A percentile compares a stretch with the other conserved stretches of the same genome.
Conservation (phyloP, 208 protist genomes). For the Trypanosoma caninum region DNA sequence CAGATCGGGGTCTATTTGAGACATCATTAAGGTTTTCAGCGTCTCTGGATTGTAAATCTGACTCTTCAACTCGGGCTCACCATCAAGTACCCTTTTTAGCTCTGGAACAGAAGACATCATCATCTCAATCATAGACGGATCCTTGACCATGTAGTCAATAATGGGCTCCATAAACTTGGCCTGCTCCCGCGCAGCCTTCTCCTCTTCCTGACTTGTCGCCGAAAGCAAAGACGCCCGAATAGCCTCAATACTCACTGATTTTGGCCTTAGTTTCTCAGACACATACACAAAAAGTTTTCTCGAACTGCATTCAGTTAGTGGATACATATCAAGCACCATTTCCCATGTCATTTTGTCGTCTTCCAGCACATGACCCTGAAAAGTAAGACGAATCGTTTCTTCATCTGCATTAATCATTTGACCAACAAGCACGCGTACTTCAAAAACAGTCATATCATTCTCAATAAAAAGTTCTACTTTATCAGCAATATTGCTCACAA, state of each 20-base stretch:
- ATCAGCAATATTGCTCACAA: slow-evolving; percentile 65
- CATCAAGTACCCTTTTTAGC: slow-evolving; percentile 45
- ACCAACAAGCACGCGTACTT: slow-evolving; percentile 58
- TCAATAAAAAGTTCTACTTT: slow-evolving; percentile 63
- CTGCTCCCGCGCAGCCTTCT: slow-evolving; percentile 37
- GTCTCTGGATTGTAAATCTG: slow-evolving; percentile 59
- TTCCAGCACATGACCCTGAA: slow-evolving; percentile 51
- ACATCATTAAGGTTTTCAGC: slow-evolving; percentile 71
- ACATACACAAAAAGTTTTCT: slow-evolving; percentile 70
- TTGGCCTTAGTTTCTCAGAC: slow-evolving; percentile 21
- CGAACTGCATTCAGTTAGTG: not conserved
- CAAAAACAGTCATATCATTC: slow-evolving; percentile 66
- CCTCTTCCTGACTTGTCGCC: slow-evolving; percentile 23
- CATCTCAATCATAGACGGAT: slow-evolving; percentile 48
- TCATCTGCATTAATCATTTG: slow-evolving; percentile 50
- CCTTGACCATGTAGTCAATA: slow-evolving; percentile 58
- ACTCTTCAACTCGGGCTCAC: slow-evolving; percentile 49
- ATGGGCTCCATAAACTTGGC: slow-evolving; percentile 63
- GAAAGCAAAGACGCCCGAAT: slow-evolving; percentile 35
- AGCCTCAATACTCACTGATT: slow-evolving; percentile 38
- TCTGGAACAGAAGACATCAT: slow-evolving; percentile 44
- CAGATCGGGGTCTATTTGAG: slow-evolving; percentile 64
- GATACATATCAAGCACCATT: not conserved
- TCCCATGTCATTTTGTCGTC: slow-evolving; percentile 45
- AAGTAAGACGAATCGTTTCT: slow-evolving; percentile 44